These are phyloP conservation scores for Dioszegia crocea DNA, from an alignment of 768 basidiomycete genomes.

Conservation along the genomic window DNA sequence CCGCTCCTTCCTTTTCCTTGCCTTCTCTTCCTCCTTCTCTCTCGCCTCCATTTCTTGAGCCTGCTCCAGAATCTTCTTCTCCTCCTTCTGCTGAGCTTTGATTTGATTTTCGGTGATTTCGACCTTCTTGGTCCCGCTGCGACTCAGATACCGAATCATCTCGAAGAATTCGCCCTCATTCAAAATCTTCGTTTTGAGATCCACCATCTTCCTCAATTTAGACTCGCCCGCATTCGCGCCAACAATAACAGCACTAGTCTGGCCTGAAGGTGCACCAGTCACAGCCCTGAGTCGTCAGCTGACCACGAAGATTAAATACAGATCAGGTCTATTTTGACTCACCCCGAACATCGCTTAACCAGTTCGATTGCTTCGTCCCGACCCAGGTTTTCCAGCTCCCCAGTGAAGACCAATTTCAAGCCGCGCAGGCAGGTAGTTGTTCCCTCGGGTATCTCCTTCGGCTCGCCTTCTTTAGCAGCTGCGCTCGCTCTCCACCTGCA, in stretches of 20 bases:
- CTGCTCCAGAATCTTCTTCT: slow-evolving; percentile 63
- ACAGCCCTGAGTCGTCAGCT: slow-evolving; percentile 62
- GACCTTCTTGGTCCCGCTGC: slow-evolving; percentile 66
- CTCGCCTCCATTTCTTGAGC: slow-evolving; percentile 54
- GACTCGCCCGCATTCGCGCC: slow-evolving; percentile 82
- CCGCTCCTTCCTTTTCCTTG: slow-evolving; percentile 38
- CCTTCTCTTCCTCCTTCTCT: slow-evolving; percentile 58
- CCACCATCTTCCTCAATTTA: slow-evolving; percentile 82
- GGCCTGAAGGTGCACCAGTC: slow-evolving; percentile 78
- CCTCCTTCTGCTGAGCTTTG: slow-evolving; percentile 56
- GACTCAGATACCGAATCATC: slow-evolving; percentile 66
- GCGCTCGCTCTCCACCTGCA: slow-evolving; percentile 47
- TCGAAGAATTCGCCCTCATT: slow-evolving; percentile 82
- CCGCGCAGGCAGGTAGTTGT: slow-evolving; percentile 72
- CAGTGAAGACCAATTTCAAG: slow-evolving; percentile 90
- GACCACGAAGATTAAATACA: neutral
- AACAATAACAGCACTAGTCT: slow-evolving; percentile 82
- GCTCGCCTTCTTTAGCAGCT: slow-evolving; percentile 25
- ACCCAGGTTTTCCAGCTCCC: slow-evolving; percentile 78
- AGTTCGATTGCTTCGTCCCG: slow-evolving; percentile 81
- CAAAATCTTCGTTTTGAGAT: slow-evolving; percentile 68
- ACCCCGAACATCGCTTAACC: slow-evolving; percentile 92
- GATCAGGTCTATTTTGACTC: no score
- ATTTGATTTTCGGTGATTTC: slow-evolving; percentile 62
- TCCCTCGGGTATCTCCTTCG: slow-evolving; percentile 70